Evolutionary conservation across 139 green algal species (phyloP), one percentile per base, ranked within the genome.

Genomic region (Astrephomene gubernaculifera): DNA sequence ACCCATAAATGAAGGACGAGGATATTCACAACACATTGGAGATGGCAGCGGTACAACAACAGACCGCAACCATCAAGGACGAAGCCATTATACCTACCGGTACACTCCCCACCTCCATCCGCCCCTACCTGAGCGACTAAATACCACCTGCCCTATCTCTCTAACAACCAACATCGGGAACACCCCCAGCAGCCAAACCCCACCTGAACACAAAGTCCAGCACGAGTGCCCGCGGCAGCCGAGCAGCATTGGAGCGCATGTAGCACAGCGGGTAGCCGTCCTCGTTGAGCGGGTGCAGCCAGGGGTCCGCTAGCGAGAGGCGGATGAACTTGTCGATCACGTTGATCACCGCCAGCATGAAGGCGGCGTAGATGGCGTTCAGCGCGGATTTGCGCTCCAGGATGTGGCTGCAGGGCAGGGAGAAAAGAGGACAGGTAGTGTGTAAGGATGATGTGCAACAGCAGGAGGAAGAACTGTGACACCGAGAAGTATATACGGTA

Each of bases 241-340:
- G 86, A 36, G 89, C 86, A 10, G 89, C 89, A 57, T 90, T 89
- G 39, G 57, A 85, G 36, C 89, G 86, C 71, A 92, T 87, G 80
- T 92, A 92, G 64, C 90, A 79, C 82, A 92, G 71, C 35, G 89
- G 89, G 86, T 90, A 92, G 69, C 89, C 86, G 60, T 90, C 79
- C 79, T 89, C 80, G 44, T 88, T 87, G 38, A 71, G 73, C 19
- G 83, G 73, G 53, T 92, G 89, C 82, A 90, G 79, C 89, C 89
- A 92, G 39, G 89, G 89, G 83, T 92, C 89, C 0, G 88, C 86
- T 7, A 90, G 44, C 17, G 76, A 86, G 44, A 90, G 72, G 68
- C 85, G 85, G 21, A 87, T 69, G 57, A 82, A 82, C 60, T 86
- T 86, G 45, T 86, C 79, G n/a, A 86, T 45, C 24, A 78, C 65